Evolutionary conservation across 2,329 filamentous ascomycete genomes (phyloP), one percentile per base, ranked within the genome.

Genomic region (Microcyclospora tardicrescens): DNA sequence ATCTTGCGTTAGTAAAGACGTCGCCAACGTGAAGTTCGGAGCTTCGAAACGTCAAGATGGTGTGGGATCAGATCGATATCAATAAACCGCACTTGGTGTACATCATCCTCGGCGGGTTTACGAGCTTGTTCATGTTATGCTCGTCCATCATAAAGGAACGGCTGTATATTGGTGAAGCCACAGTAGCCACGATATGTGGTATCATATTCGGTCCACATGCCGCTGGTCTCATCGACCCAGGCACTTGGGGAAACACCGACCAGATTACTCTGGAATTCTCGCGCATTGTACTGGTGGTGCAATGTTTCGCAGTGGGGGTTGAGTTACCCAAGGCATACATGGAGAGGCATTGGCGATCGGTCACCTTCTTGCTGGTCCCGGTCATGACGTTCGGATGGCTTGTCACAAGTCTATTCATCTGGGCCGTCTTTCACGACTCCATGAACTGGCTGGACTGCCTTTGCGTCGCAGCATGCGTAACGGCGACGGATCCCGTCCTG

Each of bases 331-430:
- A 84, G 60, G 82, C 80, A 47, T 98, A 98, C 67, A 98, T 98
- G 91, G 91, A 96, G 59, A 81, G 78, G 53, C 91, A 98, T 63
- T 98, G 91, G 91, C 81, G 75, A 55, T 96, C 89, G 1, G 91
- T 98, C 45, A 67, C 81, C 11, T 76, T 93, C 54, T 69, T 98
- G 43, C 74, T 98, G 34, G 67, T 98, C 5, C 91, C 91, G 2
- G 87, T 98, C 64, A 98, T 98, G 91, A 93, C 86, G 1, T 93
- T 81, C 58, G 91, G 91, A 51, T 98, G 86, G 86, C 71, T 93
- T 37, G 69, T 94, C 16, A 93, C 86, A 13, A 94, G 87, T 61
- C 67, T 96, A 10, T 85, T 98, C 61, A 79, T 98, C 48, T 96
- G 85, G 85, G 93, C 84, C 77, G 73, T 98, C 71, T 65, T 71